Conservation (phyloP, 345 rosid genomes). For the Linum lewisii region DNA sequence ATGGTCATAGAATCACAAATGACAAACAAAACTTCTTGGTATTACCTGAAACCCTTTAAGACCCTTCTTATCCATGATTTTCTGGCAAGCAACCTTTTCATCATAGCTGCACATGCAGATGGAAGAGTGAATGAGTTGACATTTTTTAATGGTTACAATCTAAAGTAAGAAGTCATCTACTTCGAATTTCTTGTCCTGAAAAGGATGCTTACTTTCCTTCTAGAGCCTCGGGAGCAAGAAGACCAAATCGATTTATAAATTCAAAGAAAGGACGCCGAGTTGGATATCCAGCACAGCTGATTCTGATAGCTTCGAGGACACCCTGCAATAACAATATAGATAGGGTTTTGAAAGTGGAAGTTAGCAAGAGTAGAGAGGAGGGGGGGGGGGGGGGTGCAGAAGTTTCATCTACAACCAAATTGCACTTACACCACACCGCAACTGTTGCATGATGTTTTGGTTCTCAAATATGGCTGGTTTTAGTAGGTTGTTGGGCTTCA, state of each 20-base stretch:
- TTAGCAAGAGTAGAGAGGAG: no score
- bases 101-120: conserved; percentile 47
- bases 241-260: conserved; percentile 82
- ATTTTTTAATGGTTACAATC: conserved; percentile 4
- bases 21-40: background rate
- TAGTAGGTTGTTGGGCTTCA: conserved; percentile 86
- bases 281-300: conserved; percentile 96
- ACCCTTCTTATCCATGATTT: conserved; percentile 73
- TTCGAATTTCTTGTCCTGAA: background rate
- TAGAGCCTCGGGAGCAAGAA: conserved; percentile 54
- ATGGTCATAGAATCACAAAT: background rate
- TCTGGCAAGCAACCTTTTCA: conserved; percentile 60
- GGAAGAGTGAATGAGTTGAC: conserved; percentile 15
- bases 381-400: no score
- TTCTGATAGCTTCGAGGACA: conserved; percentile 92
- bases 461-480: conserved; percentile 95
- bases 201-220: conserved; percentile 69
- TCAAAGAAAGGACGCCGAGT: conserved; percentile 89
- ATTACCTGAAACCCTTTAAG: conserved; percentile 89
- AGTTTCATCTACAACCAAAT: background rate
- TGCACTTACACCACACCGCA: conserved; percentile 87
- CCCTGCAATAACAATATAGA: conserved; percentile 43
- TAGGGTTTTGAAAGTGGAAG: conserved; percentile 6
- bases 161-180: conserved; percentile 3
- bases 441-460: conserved; percentile 89